Evolutionary conservation across 2,329 filamentous ascomycete genomes (phyloP), one percentile per base, ranked within the genome.

Genomic region (Tolypocladium endophyticum): DNA sequence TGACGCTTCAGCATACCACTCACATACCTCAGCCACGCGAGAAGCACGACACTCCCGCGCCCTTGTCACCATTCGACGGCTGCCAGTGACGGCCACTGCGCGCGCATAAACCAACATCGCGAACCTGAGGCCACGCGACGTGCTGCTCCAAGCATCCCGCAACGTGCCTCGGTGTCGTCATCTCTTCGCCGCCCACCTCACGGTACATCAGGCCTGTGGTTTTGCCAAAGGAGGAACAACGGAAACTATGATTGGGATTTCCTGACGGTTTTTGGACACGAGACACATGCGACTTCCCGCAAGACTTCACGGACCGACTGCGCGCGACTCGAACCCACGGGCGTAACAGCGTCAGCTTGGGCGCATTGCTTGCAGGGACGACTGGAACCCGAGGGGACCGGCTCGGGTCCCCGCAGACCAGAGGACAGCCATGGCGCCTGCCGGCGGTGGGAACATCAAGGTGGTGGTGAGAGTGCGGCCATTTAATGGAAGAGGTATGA

Each of bases 381-480:
- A 58, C 60, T 59, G 58, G 59, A 60, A 58, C 65, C 55, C 62
- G 59, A 68, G 73, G 72, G 72, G 71, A 69, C 73, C 72, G 65
- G 45, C 60, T 56, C 62, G 62, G 73, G 72, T 73, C 73, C 73
- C 73, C 72, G 62, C 66, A 63, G 64, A 64, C 65, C 61, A 62
- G 61, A 60, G 61, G 63, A 65, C 66, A 68, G 65, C 58, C 69
- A 76, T 76, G 74, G 68, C 74, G 66, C 73, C 79, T 62, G 78
- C 83, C 68, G 90, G 90, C 71, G 92, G 89, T 77, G 92, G 94
- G 72, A 99, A 99, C 73, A 99, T 99, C 76, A 99, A 99, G 87
- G 94, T 99, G 79, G 94, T 99, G 81, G 94, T 99, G 80, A 87
- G 94, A 79, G 87, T 89, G 69, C 86, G 94, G 73, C 94, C 94